Base-by-base conservation (phyloP, 352 stramenopile genomes). In the Phytophthora crassamura region DNA sequence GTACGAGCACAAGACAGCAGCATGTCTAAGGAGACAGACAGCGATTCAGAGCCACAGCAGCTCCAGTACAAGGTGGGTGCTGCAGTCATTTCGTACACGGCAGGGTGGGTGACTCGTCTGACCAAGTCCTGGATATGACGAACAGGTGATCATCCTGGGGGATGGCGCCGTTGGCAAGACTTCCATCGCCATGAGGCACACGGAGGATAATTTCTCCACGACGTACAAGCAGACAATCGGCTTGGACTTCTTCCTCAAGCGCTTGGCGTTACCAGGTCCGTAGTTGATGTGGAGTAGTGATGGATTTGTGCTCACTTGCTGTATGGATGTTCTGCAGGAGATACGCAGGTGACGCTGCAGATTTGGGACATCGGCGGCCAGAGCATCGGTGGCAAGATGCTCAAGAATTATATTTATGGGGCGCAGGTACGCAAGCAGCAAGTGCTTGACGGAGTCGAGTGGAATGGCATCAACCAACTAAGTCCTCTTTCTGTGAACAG, bases 161-260 rank as follows among this genome's bases (percentile, higher is more conserved):
- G 92, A 98, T 73, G 95, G 94, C 28, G 93, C 94, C 12, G 95
- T 98, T 20, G 94, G 94, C 36, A 98, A 98, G 75, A 98, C 94
- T n/a, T 98, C 89, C 25, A 97, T 98, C 49, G 91, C 90, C 7
- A 96, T 92, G 74, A 82, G 94, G 41, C 95, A 98, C 71, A 91
- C 91, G 10, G 77, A 98, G 48, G 86, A 97, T 65, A 91, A 85
- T 56, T 98, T 98, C 68, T 95, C 87, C 38, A 89, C 97, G 58
- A 80, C 84, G 35, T 98, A 98, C 78, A 98, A 98, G 70, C 94
- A 98, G 75, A 98, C 94, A 6, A 97, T 98, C 48, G 93, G 94
- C 1, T 75, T 98, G 8, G 94, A 98, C 66, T 98, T 98, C 67
- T 98, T 98, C 61, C 88, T 98, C 36, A 98, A 98, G 70, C 82